phyloP scores from a whole-genome alignment of 129 eudicot genomes.

The Artemisia tridentata region DNA sequence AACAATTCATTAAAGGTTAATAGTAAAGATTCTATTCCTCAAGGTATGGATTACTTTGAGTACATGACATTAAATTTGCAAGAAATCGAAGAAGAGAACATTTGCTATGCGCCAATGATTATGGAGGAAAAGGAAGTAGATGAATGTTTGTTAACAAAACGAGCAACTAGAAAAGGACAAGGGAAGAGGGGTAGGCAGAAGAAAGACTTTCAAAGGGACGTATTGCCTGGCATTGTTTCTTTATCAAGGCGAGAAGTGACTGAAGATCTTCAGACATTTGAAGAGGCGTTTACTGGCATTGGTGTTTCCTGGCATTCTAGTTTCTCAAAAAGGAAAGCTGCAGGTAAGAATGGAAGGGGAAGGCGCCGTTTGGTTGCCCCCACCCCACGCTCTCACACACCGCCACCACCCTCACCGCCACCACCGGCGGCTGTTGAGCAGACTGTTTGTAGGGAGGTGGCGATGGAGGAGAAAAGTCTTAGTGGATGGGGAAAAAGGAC shows the following conservation, averaged over 20 bases:
- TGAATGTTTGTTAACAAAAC: conserved; percentile 21
- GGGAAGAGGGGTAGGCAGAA: conserved; percentile 58
- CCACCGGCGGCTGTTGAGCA: conserved; percentile 21
- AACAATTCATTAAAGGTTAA: conserved; percentile 13
- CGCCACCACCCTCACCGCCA: conserved; percentile 14
- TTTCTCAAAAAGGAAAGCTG: conserved; percentile 31
- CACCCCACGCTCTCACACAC: conserved; percentile 20
- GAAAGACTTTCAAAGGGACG: conserved; percentile 71
- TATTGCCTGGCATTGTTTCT: conserved; percentile 65
- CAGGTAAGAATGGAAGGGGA: conserved; percentile 48
- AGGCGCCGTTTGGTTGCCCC: conserved; percentile 38
- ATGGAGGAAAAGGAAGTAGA: conserved; percentile 30
- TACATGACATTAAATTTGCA: conserved; percentile 66
- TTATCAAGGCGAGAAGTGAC: conserved; percentile 50
- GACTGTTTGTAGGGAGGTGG: conserved; percentile 34
- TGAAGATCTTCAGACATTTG: conserved; percentile 66
- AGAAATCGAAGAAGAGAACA: conserved; percentile 35
- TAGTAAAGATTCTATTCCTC: conserved; percentile 40
- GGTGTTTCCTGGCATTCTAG: conserved; percentile 48
- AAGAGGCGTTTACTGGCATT: conserved; percentile 47
- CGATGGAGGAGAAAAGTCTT: conserved; percentile 42
- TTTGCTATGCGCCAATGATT: conserved; percentile 20
- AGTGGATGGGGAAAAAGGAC: conserved; percentile 86
- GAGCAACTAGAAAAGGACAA: conserved; percentile 47
- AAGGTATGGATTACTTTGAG: conserved; percentile 76